phyloP scores from a whole-genome alignment of 2,329 filamentous ascomycete species.

The Verticillium nubilum region DNA sequence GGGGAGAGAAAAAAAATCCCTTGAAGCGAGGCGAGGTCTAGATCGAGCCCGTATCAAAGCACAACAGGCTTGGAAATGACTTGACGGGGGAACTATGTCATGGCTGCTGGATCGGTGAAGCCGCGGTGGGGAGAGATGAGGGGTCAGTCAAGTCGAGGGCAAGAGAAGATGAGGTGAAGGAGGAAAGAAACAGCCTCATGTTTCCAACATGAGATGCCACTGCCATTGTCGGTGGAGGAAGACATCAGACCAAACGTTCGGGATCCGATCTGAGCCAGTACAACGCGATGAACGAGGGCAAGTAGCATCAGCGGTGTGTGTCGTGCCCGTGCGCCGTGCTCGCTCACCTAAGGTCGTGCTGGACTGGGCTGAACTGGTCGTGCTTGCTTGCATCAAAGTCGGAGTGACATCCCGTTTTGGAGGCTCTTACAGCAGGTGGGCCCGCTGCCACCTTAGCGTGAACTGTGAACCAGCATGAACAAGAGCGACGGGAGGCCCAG shows the following conservation, averaged over 20 bases:
- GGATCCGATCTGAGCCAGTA: slow-evolving; percentile 1
- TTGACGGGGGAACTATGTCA: background rate
- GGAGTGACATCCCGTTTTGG: slow-evolving; percentile 3
- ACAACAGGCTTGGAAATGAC: background rate
- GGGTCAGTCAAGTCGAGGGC: background rate
- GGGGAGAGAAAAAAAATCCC: background rate
- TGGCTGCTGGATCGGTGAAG: background rate
- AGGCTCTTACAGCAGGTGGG: slow-evolving; percentile 7
- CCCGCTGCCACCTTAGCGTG: background rate
- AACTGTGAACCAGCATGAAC: slow-evolving; percentile 1
- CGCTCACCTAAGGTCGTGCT: no score
- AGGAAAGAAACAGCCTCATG: slow-evolving; percentile 23
- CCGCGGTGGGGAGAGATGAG: background rate
- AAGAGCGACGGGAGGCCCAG: background rate
- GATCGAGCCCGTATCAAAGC: background rate
- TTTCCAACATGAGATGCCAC: slow-evolving; percentile 20
- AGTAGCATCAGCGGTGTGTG: background rate
- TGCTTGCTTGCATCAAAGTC: background rate
- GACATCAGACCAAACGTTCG: slow-evolving; percentile 25
- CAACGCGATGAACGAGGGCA: background rate
- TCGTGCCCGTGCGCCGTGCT: slow-evolving; percentile 6
- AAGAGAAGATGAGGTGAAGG: slow-evolving; percentile 1
- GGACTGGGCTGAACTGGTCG: slow-evolving; percentile 1
- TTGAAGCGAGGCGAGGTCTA: background rate
- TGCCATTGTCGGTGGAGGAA: slow-evolving; percentile 4